Base-by-base conservation (phyloP, 1,139 yeast species). In the Magnusiomyces clavatus region DNA sequence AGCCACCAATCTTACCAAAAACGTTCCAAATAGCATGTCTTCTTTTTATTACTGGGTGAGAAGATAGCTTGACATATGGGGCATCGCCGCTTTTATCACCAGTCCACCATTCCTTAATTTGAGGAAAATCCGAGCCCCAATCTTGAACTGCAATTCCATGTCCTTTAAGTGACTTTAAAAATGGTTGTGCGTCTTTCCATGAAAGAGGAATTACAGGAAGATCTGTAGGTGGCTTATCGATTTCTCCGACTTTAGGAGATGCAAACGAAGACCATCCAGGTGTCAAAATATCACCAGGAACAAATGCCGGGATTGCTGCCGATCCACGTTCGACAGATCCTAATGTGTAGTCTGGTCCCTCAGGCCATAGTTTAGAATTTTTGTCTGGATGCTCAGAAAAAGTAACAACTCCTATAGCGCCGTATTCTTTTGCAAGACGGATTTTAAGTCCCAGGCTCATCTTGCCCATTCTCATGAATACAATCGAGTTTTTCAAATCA, bases 161-260 rank as follows among this genome's bases (percentile, higher is more conserved):
- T 0, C 76, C 73, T 2, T 72, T 66, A 13, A 86, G 59, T 36
- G 74, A 67, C 0, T 69, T 60, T 51, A 86, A 63, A 11, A 89
- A 71, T 1, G 66, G 66, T 19, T 68, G 64, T 0, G 83, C 92
- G 61, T 87, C 95, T 45, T 73, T 73, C 77, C 83, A 80, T 0
- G 96, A 83, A 6, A 88, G 71, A 0, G 96, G 90, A 1, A 86
- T 72, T 3, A 85, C 76, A 0, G 96, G 95, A 4, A 92, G 78
- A 38, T 78, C 76, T 44, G 77, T 71, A 14, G 69, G 69, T 0
- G 88, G 79, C 35, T 77, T 71, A 12, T 72, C 69, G 71, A 80
- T 72, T 17, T 70, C 73, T 2, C 66, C 53, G 16, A 64, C 59
- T 38, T 61, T 64, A 14, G 65, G 56, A 12, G 61, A 56, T 19